Evolutionary conservation across 345 rosid species (phyloP).

Genomic region (Cochlearia excelsa): DNA sequence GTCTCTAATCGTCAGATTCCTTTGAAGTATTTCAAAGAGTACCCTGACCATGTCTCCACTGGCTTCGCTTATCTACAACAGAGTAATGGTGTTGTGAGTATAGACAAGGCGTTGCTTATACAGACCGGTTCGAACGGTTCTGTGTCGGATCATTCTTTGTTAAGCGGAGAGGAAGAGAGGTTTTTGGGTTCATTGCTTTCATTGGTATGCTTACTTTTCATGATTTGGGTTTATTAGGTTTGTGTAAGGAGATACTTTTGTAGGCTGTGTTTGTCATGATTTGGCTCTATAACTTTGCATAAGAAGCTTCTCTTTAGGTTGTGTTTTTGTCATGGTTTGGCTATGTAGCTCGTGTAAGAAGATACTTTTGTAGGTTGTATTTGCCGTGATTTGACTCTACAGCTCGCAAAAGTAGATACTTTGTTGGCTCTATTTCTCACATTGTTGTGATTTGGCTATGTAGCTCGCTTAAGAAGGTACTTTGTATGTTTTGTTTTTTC

Average conservation of each 20-base stretch:
- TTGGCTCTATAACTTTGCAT: conserved; percentile 13
- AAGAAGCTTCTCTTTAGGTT: not conserved
- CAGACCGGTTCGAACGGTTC: conserved; percentile 30
- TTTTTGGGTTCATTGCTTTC: conserved; percentile 32
- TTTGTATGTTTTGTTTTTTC: not conserved
- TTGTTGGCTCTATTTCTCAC: conserved; percentile 24
- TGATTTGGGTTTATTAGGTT: conserved; percentile 18
- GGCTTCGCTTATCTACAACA: conserved; percentile 61
- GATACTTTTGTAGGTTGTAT: too few relatives aligned
- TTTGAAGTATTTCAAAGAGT: conserved; percentile 77
- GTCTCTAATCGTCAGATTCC: conserved; percentile 42
- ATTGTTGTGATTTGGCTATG: conserved; percentile 12
- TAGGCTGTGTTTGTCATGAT: not conserved
- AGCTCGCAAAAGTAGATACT: too few relatives aligned
- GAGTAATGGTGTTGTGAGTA: conserved; percentile 28
- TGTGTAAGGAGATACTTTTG: too few relatives aligned
- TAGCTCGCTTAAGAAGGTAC: not conserved
- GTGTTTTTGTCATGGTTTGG: too few relatives aligned
- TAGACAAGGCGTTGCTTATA: conserved; percentile 36
- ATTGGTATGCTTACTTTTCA: conserved; percentile 45
- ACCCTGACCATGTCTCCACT: conserved; percentile 79
- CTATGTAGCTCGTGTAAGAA: too few relatives aligned
- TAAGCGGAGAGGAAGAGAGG: conserved; percentile 37
- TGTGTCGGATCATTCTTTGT: conserved; percentile 31
- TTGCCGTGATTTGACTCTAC: too few relatives aligned